These are phyloP conservation scores for Paracamarosporium sp. DNA, from an alignment of 2,329 filamentous ascomycete genomes.

Conservation along the genomic window DNA sequence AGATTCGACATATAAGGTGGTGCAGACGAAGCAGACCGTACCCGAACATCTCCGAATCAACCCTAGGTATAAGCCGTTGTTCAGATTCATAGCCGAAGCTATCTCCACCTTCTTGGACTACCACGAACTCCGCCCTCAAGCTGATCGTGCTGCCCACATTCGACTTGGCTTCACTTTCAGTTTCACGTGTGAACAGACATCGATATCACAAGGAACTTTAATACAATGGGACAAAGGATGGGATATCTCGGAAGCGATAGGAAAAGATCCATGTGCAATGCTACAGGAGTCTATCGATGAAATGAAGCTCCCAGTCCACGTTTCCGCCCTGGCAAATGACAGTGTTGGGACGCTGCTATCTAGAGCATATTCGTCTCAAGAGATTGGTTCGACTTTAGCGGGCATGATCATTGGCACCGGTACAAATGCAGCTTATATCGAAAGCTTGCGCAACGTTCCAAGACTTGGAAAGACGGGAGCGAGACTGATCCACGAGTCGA, in stretches of 20 bases:
- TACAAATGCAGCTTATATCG: slow-evolving; percentile 96
- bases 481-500: slow-evolving; percentile 69
- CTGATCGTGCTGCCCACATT: neutral
- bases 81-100: neutral
- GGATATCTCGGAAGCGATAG: neutral
- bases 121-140: neutral
- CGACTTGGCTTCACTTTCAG: slow-evolving; percentile 1
- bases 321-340: slow-evolving; percentile 78
- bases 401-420: slow-evolving; percentile 97
- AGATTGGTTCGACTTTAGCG: slow-evolving; percentile 82
- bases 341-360: slow-evolving; percentile 98
- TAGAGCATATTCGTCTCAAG: slow-evolving; percentile 89
- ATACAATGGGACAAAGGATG: slow-evolving; percentile 6
- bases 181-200: slow-evolving; percentile 2
- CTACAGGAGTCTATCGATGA: neutral
- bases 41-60: slow-evolving; percentile 90
- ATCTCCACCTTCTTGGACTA: neutral
- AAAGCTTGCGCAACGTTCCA: slow-evolving; percentile 84
- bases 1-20: slow-evolving; percentile 92
- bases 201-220: neutral
- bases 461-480: slow-evolving; percentile 64
- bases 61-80: slow-evolving; percentile 70
- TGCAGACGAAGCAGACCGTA: slow-evolving; percentile 89
- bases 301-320: neutral
- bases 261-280: slow-evolving; percentile 3